A percentile compares a stretch with the other conserved stretches of the same genome.
Conservation (phyloP, 139 green algal species). For the Volvox reticuliferus region DNA sequence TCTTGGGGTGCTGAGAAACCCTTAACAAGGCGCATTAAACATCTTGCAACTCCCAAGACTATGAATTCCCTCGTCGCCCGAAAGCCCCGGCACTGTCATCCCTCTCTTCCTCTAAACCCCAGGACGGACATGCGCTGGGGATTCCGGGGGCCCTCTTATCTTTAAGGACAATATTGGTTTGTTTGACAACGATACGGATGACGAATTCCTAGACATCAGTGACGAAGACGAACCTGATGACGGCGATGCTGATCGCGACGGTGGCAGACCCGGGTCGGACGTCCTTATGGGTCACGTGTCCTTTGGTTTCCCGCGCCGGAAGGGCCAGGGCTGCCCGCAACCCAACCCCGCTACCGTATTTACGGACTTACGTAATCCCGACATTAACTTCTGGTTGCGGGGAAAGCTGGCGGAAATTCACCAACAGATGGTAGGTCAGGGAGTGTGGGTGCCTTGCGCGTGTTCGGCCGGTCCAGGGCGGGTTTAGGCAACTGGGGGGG, state of each 20-base stretch:
- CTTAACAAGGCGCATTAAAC: too few relatives aligned
- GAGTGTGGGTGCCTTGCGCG: background rate
- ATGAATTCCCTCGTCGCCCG: too few relatives aligned
- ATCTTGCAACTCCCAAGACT: too few relatives aligned
- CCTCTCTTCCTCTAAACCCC: background rate
- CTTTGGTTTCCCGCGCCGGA: constrained; percentile 46
- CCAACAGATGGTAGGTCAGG: constrained; percentile 1
- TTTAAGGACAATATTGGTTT: background rate
- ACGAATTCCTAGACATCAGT: background rate
- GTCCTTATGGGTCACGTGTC: constrained; percentile 40
- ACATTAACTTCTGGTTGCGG: constrained; percentile 27
- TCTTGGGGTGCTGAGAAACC: too few relatives aligned
- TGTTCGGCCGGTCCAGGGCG: too few relatives aligned
- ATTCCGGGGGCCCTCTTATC: constrained; percentile 41
- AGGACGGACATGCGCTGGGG: constrained; percentile 46
- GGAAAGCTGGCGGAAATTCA: background rate
- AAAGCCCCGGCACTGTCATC: too few relatives aligned
- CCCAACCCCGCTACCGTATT: constrained; percentile 50
- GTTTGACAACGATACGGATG: too few relatives aligned
- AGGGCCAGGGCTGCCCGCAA: constrained; percentile 43
- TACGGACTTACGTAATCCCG: constrained; percentile 9
- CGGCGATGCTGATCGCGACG: background rate
- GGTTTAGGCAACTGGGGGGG: too few relatives aligned
- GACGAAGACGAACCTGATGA: background rate
- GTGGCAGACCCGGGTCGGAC: background rate